phyloP scores from a whole-genome alignment of 441 rosid species.

The Aleurites moluccanus region DNA sequence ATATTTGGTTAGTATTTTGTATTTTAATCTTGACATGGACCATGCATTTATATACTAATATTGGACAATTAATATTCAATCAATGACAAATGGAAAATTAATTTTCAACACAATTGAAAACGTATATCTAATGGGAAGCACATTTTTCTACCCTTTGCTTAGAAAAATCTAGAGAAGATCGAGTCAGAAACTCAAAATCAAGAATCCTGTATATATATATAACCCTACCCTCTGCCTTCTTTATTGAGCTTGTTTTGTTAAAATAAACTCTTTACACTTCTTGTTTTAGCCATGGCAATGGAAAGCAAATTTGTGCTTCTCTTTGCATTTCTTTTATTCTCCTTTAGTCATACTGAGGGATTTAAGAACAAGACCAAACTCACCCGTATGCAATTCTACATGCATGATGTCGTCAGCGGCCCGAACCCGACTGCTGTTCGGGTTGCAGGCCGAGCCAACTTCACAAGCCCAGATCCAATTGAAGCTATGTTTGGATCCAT shows the following conservation, averaged over 20 bases:
- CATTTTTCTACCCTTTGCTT: background rate
- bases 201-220: background rate
- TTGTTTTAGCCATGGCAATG: conserved; percentile 34
- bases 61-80: background rate
- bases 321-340: conserved; percentile 14
- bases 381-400: conserved; percentile 57
- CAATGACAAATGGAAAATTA: background rate
- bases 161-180: no score
- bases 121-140: no score
- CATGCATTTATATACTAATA: background rate
- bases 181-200: no score
- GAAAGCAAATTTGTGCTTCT: conserved; percentile 28
- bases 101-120: background rate
- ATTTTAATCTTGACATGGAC: background rate
- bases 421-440: conserved; percentile 42
- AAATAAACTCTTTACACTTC: background rate
- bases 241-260: background rate
- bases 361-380: conserved; percentile 28
- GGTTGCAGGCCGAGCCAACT: conserved; percentile 35
- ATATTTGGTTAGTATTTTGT: no score
- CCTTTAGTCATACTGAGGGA: conserved; percentile 21
- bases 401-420: conserved; percentile 52
- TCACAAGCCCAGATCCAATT: conserved; percentile 34
- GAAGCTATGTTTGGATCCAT: conserved; percentile 38
- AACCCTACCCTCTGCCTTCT: background rate